A percentile compares a stretch with the other conserved stretches of the same genome.
Conservation (phyloP, 1,139 yeast genomes). For the Magnusiomyces tetraspermus region DNA sequence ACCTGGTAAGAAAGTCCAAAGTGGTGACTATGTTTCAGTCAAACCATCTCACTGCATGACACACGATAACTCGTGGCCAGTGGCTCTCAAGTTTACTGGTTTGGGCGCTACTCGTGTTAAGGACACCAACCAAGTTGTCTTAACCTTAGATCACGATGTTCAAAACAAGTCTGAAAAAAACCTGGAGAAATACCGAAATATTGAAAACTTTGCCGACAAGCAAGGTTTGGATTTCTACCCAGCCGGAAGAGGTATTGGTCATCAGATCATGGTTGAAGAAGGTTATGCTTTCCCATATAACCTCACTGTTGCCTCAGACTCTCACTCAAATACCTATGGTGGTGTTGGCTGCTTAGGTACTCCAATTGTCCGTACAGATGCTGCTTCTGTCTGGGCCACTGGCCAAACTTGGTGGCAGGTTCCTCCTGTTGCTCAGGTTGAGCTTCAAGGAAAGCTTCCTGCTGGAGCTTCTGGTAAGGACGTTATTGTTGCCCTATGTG, state of each 20-base stretch:
- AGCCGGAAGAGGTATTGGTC: conserved; percentile 98
- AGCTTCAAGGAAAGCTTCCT: conserved; percentile 70
- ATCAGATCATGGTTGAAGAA: conserved; percentile 97
- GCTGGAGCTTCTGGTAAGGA: conserved; percentile 92
- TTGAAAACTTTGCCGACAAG: conserved; percentile 75
- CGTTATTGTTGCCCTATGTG: conserved; percentile 92
- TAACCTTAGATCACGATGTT: conserved; percentile 95
- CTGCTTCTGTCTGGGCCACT: conserved; percentile 98
- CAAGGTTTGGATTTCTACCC: conserved; percentile 98
- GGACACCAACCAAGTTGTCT: conserved; percentile 82
- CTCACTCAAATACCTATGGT: conserved; percentile 96
- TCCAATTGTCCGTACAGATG: conserved; percentile 96
- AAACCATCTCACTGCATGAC: conserved; percentile 98
- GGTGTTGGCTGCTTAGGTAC: conserved; percentile 95
- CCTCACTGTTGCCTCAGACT: conserved; percentile 91
- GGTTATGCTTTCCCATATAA: conserved; percentile 96
- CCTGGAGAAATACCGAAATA: conserved; percentile 75
- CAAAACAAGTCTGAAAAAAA: conserved; percentile 87
- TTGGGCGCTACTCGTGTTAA: conserved; percentile 79
- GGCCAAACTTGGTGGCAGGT: conserved; percentile 99
- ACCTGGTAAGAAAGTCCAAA: conserved; percentile 56
- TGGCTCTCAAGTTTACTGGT: conserved; percentile 91
- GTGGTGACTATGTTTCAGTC: conserved; percentile 93
- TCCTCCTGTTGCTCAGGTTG: conserved; percentile 96
- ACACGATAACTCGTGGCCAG: conserved; percentile 99